Evolutionary conservation across 1,284 basidiomycete species (phyloP).

Genomic region (Heterobasidion irregulare): DNA sequence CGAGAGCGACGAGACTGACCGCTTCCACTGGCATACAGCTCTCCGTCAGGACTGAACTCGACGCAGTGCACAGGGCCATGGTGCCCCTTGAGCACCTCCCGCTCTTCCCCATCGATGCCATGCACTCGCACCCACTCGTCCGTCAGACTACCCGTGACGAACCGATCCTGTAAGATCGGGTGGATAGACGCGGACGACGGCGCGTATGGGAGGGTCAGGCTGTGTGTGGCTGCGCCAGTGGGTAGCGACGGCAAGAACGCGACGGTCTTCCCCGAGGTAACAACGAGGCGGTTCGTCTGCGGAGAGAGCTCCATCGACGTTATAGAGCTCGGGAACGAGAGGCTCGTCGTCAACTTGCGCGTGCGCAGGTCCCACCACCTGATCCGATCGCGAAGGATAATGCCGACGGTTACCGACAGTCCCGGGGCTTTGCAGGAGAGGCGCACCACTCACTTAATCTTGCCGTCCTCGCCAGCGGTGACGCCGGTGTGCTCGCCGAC

Average conservation of each 20-base stretch:
- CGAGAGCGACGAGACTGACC: slow-evolving; percentile 45
- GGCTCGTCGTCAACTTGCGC: slow-evolving; percentile 58
- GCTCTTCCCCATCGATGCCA: slow-evolving; percentile 83
- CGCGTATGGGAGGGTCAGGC: slow-evolving; percentile 68
- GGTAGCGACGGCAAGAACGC: slow-evolving; percentile 75
- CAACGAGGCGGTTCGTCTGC: slow-evolving; percentile 79
- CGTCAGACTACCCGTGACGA: slow-evolving; percentile 83
- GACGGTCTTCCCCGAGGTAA: slow-evolving; percentile 89
- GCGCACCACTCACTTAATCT: slow-evolving; percentile 63
- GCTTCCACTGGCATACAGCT: slow-evolving; percentile 94
- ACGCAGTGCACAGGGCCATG: slow-evolving; percentile 96
- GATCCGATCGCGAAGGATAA: background rate
- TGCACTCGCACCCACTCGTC: slow-evolving; percentile 98
- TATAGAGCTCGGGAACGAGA: slow-evolving; percentile 76
- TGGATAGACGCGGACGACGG: slow-evolving; percentile 92
- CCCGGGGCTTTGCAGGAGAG: too few species aligned
- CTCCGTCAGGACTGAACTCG: slow-evolving; percentile 95
- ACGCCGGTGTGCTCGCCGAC: slow-evolving; percentile 82
- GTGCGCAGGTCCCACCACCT: slow-evolving; percentile 97
- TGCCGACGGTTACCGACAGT: background rate
- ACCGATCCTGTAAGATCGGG: slow-evolving; percentile 81
- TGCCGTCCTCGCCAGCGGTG: slow-evolving; percentile 86
- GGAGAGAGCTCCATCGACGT: slow-evolving; percentile 90
- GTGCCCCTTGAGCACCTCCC: slow-evolving; percentile 93
- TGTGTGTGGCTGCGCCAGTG: slow-evolving; percentile 48